phyloP scores from a whole-genome alignment of 2,329 filamentous ascomycete species.

The Fusarium virguliforme region DNA sequence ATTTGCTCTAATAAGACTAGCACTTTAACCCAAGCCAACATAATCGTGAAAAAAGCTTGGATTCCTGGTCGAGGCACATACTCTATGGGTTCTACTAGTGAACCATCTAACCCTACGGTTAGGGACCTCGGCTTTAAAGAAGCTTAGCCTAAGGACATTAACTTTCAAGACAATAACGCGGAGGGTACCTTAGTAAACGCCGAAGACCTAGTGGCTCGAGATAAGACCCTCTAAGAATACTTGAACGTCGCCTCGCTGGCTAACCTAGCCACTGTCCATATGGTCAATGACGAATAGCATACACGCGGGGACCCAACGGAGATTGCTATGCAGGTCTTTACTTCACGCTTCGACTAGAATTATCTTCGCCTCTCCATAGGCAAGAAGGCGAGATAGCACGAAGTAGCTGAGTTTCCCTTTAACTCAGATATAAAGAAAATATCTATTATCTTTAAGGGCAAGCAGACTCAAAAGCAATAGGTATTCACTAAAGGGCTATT shows the following conservation, averaged over 20 bases:
- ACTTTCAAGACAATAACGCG: constrained; percentile 48
- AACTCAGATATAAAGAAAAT: constrained; percentile 84
- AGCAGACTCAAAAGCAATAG: constrained; percentile 59
- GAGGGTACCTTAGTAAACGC: constrained; percentile 51
- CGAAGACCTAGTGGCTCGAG: constrained; percentile 60
- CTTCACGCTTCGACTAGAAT: constrained; percentile 77
- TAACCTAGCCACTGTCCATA: constrained; percentile 75
- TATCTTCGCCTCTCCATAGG: constrained; percentile 67
- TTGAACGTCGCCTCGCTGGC: constrained; percentile 76
- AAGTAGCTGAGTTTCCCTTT: constrained; percentile 80
- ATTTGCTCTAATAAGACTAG: constrained; percentile 73
- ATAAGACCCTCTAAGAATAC: constrained; percentile 67
- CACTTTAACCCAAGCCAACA: constrained; percentile 68
- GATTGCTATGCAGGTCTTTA: constrained; percentile 83
- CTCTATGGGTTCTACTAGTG: constrained; percentile 64
- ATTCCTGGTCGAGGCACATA: constrained; percentile 65
- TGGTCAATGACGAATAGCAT: constrained; percentile 70
- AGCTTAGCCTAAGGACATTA: constrained; percentile 57
- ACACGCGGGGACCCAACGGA: constrained; percentile 77
- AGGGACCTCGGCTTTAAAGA: constrained; percentile 63
- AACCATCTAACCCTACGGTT: constrained; percentile 72
- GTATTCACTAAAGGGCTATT: constrained; percentile 79
- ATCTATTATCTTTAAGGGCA: constrained; percentile 76
- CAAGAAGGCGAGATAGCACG: constrained; percentile 67
- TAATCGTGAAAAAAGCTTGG: constrained; percentile 70